phyloP scores from a whole-genome alignment of 768 basidiomycete species.

The Austroboletus festivus region DNA sequence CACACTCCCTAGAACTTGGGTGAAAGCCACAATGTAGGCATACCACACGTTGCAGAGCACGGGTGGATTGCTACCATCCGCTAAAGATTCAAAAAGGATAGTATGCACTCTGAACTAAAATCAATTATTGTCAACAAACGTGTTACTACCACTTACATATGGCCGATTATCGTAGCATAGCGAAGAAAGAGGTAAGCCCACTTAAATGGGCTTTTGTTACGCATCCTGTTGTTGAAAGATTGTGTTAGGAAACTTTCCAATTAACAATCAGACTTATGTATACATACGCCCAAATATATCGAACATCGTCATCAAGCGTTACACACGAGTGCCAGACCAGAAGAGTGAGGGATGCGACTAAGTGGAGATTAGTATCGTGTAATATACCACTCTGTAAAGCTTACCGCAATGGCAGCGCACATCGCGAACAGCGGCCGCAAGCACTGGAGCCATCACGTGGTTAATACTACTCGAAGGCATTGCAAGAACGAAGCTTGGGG shows the following conservation, averaged over 20 bases:
- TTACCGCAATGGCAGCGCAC: constrained; percentile 14
- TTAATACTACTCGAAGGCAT: background rate
- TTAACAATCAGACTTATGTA: background rate
- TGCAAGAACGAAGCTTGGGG: background rate
- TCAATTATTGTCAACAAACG: background rate
- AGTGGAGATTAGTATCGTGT: background rate
- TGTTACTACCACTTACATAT: constrained; percentile 14
- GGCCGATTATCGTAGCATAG: constrained; percentile 20
- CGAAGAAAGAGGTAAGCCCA: constrained; percentile 32
- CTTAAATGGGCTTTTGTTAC: constrained; percentile 20
- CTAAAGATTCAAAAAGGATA: constrained; percentile 5
- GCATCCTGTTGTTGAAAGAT: constrained; percentile 16
- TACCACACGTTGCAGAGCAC: constrained; percentile 10
- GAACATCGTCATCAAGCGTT: constrained; percentile 18
- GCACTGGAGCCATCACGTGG: background rate
- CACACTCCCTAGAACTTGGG: constrained; percentile 9
- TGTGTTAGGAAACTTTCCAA: background rate
- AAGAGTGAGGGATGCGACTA: constrained; percentile 14
- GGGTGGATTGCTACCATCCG: constrained; percentile 10
- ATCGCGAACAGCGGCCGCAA: constrained; percentile 1
- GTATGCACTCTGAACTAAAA: constrained; percentile 13
- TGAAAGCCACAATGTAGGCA: background rate
- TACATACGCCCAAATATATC: constrained; percentile 24
- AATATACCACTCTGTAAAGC: background rate
- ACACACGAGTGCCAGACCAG: constrained; percentile 12